These are phyloP conservation scores for Exophiala sp. DNA, from an alignment of 2,329 filamentous ascomycete genomes.

Conservation along the genomic window DNA sequence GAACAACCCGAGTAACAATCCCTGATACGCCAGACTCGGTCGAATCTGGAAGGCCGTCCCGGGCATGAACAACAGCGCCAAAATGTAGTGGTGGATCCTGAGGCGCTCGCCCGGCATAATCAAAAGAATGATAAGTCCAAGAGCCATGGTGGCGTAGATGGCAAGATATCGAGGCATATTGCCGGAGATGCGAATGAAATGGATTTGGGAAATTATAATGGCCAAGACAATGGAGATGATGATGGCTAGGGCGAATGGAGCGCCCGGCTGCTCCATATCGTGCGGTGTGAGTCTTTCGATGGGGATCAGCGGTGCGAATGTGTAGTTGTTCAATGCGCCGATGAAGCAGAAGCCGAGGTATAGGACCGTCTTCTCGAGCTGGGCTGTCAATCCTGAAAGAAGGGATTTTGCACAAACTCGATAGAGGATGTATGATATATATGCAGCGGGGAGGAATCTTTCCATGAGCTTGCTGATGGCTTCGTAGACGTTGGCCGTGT, in stretches of 20 bases:
- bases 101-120: slow-evolving; percentile 72
- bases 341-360: slow-evolving; percentile 92
- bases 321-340: slow-evolving; percentile 89
- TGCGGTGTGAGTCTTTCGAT: slow-evolving; percentile 88
- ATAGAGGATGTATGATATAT: slow-evolving; percentile 84
- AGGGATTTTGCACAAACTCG: slow-evolving; percentile 74
- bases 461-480: slow-evolving; percentile 76
- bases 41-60: slow-evolving; percentile 87
- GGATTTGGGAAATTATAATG: slow-evolving; percentile 73
- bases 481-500: slow-evolving; percentile 61
- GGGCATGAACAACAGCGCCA: slow-evolving; percentile 79
- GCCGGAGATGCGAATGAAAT: slow-evolving; percentile 80
- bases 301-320: slow-evolving; percentile 80
- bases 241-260: slow-evolving; percentile 73
- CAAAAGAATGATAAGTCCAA: slow-evolving; percentile 66
- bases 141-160: slow-evolving; percentile 68
- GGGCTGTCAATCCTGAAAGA: slow-evolving; percentile 69
- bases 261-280: slow-evolving; percentile 89
- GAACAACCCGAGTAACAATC: slow-evolving; percentile 83
- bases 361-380: slow-evolving; percentile 83
- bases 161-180: slow-evolving; percentile 73
- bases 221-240: slow-evolving; percentile 68
- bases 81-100: slow-evolving; percentile 91
- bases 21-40: slow-evolving; percentile 80
- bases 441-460: slow-evolving; percentile 80